phyloP scores from a whole-genome alignment of 2,329 filamentous ascomycete genomes.

The Myriosclerotinia scirpicola region DNA sequence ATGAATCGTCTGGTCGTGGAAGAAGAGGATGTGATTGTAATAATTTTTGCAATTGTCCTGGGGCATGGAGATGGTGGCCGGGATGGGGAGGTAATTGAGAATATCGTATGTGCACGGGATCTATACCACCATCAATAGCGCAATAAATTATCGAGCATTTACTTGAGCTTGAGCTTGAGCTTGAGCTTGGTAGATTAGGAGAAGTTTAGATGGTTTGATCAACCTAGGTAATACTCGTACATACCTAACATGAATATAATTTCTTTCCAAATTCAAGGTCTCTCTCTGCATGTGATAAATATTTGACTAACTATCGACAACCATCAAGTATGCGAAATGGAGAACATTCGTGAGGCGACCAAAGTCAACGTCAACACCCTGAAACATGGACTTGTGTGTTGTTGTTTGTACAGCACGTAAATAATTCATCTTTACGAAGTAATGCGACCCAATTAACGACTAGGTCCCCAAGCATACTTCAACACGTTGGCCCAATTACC shows the following conservation, averaged over 20 bases:
- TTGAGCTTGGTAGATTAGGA: background rate
- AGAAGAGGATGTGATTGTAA: background rate
- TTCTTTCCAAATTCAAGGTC: too few species aligned
- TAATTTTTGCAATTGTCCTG: background rate
- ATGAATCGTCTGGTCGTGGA: background rate
- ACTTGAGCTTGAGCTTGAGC: background rate
- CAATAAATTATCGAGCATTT: background rate
- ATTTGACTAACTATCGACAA: too few species aligned
- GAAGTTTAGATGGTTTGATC: background rate
- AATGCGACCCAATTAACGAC: background rate
- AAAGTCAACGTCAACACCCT: background rate
- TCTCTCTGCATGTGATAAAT: background rate
- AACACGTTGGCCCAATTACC: constrained; percentile 11
- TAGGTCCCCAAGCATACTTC: background rate
- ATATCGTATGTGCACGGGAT: background rate
- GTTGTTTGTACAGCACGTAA: constrained; percentile 13
- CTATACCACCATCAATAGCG: background rate
- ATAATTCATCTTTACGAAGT: background rate
- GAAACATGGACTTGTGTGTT: constrained; percentile 10
- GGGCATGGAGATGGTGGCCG: constrained; percentile 1
- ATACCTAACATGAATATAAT: background rate
- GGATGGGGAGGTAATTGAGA: constrained; percentile 9
- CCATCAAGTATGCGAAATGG: background rate
- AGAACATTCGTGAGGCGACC: background rate
- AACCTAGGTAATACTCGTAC: background rate